Conservation (phyloP, 495 filamentous ascomycete species). For the Hypoxylon fragiforme region DNA sequence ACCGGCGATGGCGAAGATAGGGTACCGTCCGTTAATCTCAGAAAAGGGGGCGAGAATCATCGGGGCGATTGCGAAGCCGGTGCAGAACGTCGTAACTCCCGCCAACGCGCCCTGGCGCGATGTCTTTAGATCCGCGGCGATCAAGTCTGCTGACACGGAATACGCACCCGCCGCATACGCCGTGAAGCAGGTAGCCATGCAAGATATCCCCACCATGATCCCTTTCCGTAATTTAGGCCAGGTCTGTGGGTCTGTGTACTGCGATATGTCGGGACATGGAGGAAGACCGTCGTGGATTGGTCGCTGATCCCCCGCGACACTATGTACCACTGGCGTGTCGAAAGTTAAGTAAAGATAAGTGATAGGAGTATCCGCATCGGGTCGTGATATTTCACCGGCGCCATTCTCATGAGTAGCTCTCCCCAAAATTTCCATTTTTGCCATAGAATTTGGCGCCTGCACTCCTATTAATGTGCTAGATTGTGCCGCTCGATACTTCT, state of each 20-base stretch:
- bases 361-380: constrained; percentile 46
- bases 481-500: neutral
- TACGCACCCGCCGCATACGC: constrained; percentile 85
- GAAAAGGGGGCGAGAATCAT: constrained; percentile 92
- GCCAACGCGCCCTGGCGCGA: constrained; percentile 66
- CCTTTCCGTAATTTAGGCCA: constrained; percentile 74
- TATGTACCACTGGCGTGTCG: constrained; percentile 66
- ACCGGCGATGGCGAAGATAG: constrained; percentile 77
- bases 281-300: constrained; percentile 44
- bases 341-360: constrained; percentile 74
- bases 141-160: constrained; percentile 64
- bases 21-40: constrained; percentile 81
- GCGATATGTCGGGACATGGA: constrained; percentile 65
- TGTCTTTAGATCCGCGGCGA: constrained; percentile 65
- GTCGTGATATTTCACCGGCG: neutral
- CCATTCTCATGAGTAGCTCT: neutral
- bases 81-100: constrained; percentile 82
- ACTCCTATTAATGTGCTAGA: neutral
- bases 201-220: constrained; percentile 74
- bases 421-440: neutral
- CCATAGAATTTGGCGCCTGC: neutral
- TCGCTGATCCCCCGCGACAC: constrained; percentile 20
- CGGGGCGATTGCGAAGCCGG: constrained; percentile 81
- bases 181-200: constrained; percentile 72
- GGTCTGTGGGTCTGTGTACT: constrained; percentile 70